Evolutionary conservation across 345 rosid species (phyloP).

Genomic region (Euphorbia lathyris): DNA sequence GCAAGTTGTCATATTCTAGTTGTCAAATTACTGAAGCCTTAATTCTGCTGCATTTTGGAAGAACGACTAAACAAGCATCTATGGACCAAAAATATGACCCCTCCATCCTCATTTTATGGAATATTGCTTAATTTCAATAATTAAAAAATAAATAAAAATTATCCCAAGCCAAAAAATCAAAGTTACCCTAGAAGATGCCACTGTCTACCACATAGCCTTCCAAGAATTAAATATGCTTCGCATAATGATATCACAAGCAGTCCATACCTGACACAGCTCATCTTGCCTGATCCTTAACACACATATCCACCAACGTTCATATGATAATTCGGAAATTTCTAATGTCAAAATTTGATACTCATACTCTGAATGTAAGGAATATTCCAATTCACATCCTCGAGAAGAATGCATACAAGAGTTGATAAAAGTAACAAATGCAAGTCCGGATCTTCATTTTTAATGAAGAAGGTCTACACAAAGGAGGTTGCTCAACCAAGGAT

Average conservation of each 20-base stretch:
- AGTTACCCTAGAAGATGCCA: background rate
- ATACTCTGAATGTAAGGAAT: background rate
- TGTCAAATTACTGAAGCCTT: background rate
- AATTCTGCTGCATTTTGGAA: background rate
- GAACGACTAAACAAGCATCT: background rate
- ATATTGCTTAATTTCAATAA: background rate
- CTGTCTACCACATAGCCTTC: background rate
- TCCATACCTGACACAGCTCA: background rate
- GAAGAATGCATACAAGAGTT: constrained; percentile 1
- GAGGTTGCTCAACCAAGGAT: background rate
- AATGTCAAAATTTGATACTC: background rate
- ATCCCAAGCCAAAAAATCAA: background rate
- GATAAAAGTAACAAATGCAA: background rate
- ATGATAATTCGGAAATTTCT: background rate
- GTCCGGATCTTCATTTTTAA: background rate
- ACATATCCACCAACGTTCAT: no score
- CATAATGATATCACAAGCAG: background rate
- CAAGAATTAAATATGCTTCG: background rate
- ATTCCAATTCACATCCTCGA: background rate
- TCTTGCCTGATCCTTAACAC: background rate
- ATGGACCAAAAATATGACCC: background rate
- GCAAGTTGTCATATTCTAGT: background rate
- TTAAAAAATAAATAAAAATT: background rate
- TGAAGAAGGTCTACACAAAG: background rate
- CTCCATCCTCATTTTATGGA: background rate